phyloP scores from a whole-genome alignment of 2,329 filamentous ascomycete genomes.

The Aureobasidium melanogenum region DNA sequence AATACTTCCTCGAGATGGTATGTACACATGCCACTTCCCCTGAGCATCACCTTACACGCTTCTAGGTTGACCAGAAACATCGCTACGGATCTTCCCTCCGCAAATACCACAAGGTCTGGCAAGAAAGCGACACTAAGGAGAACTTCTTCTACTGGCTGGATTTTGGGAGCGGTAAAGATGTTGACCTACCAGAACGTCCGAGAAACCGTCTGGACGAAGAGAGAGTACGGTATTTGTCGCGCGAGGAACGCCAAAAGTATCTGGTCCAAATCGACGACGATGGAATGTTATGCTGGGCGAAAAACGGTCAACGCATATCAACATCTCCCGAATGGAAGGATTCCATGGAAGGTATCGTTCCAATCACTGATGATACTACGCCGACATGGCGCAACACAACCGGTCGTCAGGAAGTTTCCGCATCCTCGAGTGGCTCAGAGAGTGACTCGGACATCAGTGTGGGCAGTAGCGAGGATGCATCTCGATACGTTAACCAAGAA shows the following conservation, averaged over 20 bases:
- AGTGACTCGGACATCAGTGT: constrained; percentile 34
- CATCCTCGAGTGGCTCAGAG: constrained; percentile 19
- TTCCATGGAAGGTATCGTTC: constrained; percentile 57
- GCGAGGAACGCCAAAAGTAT: constrained; percentile 74
- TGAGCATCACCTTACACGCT: not conserved
- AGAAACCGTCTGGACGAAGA: constrained; percentile 67
- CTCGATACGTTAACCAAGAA: constrained; percentile 57
- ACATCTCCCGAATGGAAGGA: constrained; percentile 70
- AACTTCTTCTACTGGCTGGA: constrained; percentile 97
- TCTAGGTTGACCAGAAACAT: constrained; percentile 53
- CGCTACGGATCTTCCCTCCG: constrained; percentile 77
- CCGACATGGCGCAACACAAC: constrained; percentile 33
- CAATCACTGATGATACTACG: constrained; percentile 31
- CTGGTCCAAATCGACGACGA: constrained; percentile 65
- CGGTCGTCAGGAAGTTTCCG: constrained; percentile 15
- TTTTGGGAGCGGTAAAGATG: constrained; percentile 60
- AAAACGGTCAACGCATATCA: constrained; percentile 68
- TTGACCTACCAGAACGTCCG: constrained; percentile 65
- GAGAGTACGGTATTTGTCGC: constrained; percentile 72
- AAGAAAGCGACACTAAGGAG: constrained; percentile 63
- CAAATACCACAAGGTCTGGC: constrained; percentile 79
- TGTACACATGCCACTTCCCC: not conserved
- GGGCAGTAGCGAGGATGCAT: constrained; percentile 51
- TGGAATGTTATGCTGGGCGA: constrained; percentile 77
- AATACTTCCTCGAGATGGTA: constrained; percentile 81